Percentiles rank a stretch among this genome's conserved stretches.
Conservation (phyloP, 2,329 filamentous ascomycete genomes). For the Amesomyces nigricolor region DNA sequence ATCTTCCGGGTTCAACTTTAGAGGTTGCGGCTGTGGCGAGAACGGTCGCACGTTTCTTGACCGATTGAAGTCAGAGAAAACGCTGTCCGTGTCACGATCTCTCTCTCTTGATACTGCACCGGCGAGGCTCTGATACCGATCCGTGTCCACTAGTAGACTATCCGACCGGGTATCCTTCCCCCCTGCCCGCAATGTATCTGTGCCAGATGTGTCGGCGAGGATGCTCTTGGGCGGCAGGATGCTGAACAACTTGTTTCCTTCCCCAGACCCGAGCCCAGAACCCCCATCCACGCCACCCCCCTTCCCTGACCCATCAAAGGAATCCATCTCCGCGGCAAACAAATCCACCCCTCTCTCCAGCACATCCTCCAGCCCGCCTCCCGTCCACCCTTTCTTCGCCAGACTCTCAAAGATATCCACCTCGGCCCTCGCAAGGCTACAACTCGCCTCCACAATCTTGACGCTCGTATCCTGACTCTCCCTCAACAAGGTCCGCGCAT, state of each 20-base stretch:
- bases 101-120: conserved; percentile 22
- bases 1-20: conserved; percentile 32
- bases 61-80: conserved; percentile 51
- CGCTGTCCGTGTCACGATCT: conserved; percentile 43
- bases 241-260: conserved; percentile 53
- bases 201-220: conserved; percentile 44
- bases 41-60: conserved; percentile 52
- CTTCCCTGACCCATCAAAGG: conserved; percentile 8
- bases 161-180: conserved; percentile 44
- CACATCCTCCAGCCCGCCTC: conserved; percentile 60
- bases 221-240: conserved; percentile 61
- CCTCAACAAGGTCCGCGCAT: conserved; percentile 53
- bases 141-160: conserved; percentile 48
- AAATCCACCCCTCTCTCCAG: conserved; percentile 59
- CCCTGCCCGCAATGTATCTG: conserved; percentile 30
- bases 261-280: conserved; percentile 30
- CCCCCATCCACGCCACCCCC: conserved; percentile 30
- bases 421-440: conserved; percentile 60
- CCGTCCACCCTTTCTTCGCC: conserved; percentile 62
- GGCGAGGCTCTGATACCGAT: conserved; percentile 54
- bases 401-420: conserved; percentile 65
- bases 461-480: conserved; percentile 61
- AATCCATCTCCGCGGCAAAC: conserved; percentile 27
- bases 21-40: conserved; percentile 46
- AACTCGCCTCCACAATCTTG: conserved; percentile 58